Base-by-base conservation (phyloP, 2,329 filamentous ascomycete species). In the Alternaria metachromatica region DNA sequence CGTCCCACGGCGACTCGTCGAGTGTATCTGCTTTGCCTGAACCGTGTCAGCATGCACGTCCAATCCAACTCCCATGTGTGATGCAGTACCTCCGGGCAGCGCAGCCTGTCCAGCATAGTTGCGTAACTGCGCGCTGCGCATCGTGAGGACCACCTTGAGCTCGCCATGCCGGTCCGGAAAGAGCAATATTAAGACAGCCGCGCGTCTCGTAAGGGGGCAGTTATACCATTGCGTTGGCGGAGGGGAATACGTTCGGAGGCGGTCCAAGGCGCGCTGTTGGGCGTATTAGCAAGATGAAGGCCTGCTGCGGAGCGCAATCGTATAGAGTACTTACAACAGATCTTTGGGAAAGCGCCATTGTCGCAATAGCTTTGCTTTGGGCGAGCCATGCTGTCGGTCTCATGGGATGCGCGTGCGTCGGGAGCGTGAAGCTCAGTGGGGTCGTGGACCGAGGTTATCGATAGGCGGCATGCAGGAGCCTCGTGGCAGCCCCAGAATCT, bases 141-240 rank as follows among this genome's bases (percentile, higher is more conserved):
- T 88, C 4, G 88, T 90, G 56, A 90, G 82, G 15, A 90, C 87
- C 10, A 89, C 87, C 65, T 86, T 87, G 63, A 98, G 83, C 70
- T 97, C 92, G 44, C 95, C 95, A 66, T 87, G 84, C 46, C 87
- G 87, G 80, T 97, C 95, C 37, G 94, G 93, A 78, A 96, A 97
- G 2, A 98, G 86, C 56, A 98, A 86, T 53, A 98, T 87, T 58
- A 98, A 83, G 44, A 98, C 95, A 23, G 95, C 94, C 13, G 95
- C 95, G 69, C 94, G 89, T 65, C 92, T 88, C 13, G 82, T 84
- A 9, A 89, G 74, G 1, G 88, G 88, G 45, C 88, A 84, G 54
- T 83, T 81, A 67, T 84, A 80, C 80, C 87, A 90, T 65, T 82
- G 83, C 7, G 87, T 88, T 9, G 86, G 83, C 44, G 87, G 87